Percentiles rank a stretch among this genome's conserved stretches.
phyloP scores from a whole-genome alignment of 2,329 filamentous ascomycete species.

The Calonectria hongkongensis region DNA sequence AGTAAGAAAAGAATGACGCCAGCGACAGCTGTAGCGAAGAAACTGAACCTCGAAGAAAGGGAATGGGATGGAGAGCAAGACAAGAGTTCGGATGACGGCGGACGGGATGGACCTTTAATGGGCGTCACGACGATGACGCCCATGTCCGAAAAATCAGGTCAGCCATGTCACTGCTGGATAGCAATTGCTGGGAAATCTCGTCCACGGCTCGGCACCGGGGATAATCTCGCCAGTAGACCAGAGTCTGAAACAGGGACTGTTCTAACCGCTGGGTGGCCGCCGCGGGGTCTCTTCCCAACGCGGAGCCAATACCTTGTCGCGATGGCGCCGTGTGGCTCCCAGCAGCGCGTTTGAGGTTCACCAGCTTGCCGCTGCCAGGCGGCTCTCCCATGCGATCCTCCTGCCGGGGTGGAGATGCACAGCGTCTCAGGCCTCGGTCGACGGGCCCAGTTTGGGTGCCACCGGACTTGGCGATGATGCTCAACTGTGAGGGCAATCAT shows the following conservation, averaged over 20 bases:
- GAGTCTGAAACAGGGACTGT: slow-evolving; percentile 49
- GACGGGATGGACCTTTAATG: slow-evolving; percentile 24
- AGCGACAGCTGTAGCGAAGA: slow-evolving; percentile 52
- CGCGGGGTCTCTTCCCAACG: slow-evolving; percentile 29
- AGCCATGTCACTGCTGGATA: slow-evolving; percentile 13
- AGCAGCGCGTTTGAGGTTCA: slow-evolving; percentile 21
- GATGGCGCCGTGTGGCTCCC: not conserved
- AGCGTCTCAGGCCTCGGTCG: slow-evolving; percentile 49
- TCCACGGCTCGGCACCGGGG: slow-evolving; percentile 31
- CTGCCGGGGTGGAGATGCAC: slow-evolving; percentile 44
- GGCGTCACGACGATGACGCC: slow-evolving; percentile 18
- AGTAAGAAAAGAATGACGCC: slow-evolving; percentile 53
- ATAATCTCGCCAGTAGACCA: slow-evolving; percentile 37
- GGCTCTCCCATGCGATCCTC: slow-evolving; percentile 40
- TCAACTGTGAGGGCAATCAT: not conserved
- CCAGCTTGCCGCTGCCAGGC: slow-evolving; percentile 16
- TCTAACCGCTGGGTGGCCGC: slow-evolving; percentile 38
- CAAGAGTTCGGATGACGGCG: slow-evolving; percentile 1
- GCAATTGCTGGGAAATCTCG: slow-evolving; percentile 53
- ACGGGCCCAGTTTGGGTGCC: slow-evolving; percentile 41
- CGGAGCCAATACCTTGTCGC: slow-evolving; percentile 31
- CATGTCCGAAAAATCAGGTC: not conserved
- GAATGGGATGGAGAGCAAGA: slow-evolving; percentile 51
- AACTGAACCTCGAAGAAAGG: slow-evolving; percentile 49
- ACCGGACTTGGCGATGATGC: slow-evolving; percentile 1